Evolutionary conservation across 2,329 filamentous ascomycete species (phyloP).

Genomic region (Corynespora cassiicola): DNA sequence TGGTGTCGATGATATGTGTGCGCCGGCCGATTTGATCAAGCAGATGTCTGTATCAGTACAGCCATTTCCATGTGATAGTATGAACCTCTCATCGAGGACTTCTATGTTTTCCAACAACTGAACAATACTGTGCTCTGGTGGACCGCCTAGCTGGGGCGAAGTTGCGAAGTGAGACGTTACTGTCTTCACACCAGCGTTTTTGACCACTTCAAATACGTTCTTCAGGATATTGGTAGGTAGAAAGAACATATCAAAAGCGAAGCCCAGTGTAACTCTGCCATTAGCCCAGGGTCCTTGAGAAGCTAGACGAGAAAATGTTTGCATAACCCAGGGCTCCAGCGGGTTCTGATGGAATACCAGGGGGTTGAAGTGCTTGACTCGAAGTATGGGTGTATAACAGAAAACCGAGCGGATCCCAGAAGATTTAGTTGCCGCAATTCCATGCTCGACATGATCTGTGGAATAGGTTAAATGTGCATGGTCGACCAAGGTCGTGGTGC

Average conservation of each 20-base stretch:
- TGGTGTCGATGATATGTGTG: constrained; percentile 54
- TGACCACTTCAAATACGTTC: constrained; percentile 45
- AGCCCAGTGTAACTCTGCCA: constrained; percentile 50
- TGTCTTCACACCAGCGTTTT: constrained; percentile 44
- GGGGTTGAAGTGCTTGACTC: constrained; percentile 51
- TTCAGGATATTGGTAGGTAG: constrained; percentile 46
- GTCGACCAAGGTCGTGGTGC: constrained; percentile 61
- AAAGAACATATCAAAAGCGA: constrained; percentile 53
- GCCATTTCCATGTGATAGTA: constrained; percentile 51
- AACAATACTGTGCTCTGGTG: constrained; percentile 5
- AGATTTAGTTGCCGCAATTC: constrained; percentile 49
- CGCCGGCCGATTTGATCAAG: constrained; percentile 41
- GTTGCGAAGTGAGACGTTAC: constrained; percentile 50
- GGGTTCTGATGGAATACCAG: constrained; percentile 54
- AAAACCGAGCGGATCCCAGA: constrained; percentile 57
- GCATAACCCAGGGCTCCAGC: constrained; percentile 54
- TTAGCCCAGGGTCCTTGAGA: constrained; percentile 24
- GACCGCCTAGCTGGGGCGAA: constrained; percentile 6
- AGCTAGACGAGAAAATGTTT: constrained; percentile 45
- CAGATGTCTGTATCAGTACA: constrained; percentile 43
- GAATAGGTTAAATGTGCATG: constrained; percentile 59
- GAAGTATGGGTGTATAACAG: constrained; percentile 43
- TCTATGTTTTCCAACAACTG: constrained; percentile 41
- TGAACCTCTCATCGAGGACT: constrained; percentile 50
- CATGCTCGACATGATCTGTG: constrained; percentile 28